Evolutionary conservation across 352 stramenopile species (phyloP), one percentile per base, ranked within the genome.

Genomic region (Thalassiosira ordinaria): DNA sequence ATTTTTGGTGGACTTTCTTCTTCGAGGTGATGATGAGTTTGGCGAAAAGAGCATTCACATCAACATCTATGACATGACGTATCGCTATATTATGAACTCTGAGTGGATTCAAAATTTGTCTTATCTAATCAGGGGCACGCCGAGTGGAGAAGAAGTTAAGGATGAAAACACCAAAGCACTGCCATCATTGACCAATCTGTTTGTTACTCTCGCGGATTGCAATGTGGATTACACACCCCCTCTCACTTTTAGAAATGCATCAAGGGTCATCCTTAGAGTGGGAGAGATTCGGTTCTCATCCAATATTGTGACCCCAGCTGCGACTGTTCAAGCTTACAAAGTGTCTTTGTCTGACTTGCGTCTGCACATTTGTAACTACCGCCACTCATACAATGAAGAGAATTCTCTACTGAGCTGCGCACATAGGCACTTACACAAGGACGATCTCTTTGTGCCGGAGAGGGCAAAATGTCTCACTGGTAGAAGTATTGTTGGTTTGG

Each of bases 31-130:
- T 73, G 65, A 82, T 41, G 60, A 76, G 2, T 79, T 29, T 33
- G 29, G 57, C 26, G 71, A 83, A 68, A 72, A 49, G 33, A 65
- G 8, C 71, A n/a, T 93, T 70, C 70, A 93, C 63, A 29, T 89
- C 13, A 80, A 67, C 24, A 39, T 91, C n/a, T 93, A 93, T 55
- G 83, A 91, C 64, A 82, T 92, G 27, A 93, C 84, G 24, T 82
- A 86, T 64, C 72, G 89, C n/a, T 89, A 87, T 53, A 61, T 82
- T 61, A 64, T 81, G 52, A 68, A 88, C 53, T 90, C 79, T 22
- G 18, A 78, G 16, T 91, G 81, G 84, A 51, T 83, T 51, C 13
- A 82, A 53, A 77, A 77, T 60, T 8, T 91, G 1, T 65, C 5
- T 5, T 7, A n/a, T 13, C 47, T 85, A 33, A 27, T 89, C 46